phyloP scores from a whole-genome alignment of 345 rosid species.

The Syzygium grande region DNA sequence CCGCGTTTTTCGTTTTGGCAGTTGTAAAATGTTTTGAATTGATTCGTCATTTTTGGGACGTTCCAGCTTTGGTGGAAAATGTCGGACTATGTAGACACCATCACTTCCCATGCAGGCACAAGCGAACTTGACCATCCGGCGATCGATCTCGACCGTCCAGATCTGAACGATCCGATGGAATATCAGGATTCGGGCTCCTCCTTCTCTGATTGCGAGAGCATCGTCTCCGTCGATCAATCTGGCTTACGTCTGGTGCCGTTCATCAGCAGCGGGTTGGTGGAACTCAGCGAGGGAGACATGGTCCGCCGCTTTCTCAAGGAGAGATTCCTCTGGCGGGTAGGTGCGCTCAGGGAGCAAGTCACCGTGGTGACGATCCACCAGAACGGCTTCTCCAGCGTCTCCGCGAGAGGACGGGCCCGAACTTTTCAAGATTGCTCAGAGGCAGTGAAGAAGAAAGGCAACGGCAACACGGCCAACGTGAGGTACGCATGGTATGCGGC shows the following conservation, averaged over 20 bases:
- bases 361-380: slow-evolving; percentile 34
- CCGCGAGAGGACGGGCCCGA: slow-evolving; percentile 41
- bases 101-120: neutral
- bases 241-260: neutral
- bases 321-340: slow-evolving; percentile 34
- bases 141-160: neutral
- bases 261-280: slow-evolving; percentile 20
- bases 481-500: slow-evolving; percentile 67
- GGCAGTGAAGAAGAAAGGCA: slow-evolving; percentile 41
- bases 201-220: slow-evolving; percentile 57
- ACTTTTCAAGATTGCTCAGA: slow-evolving; percentile 39
- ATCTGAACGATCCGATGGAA: neutral
- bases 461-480: slow-evolving; percentile 42
- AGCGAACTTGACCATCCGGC: neutral
- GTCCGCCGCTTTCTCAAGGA: slow-evolving; percentile 33
- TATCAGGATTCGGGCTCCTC: slow-evolving; percentile 14
- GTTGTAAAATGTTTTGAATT: neutral
- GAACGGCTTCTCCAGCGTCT: slow-evolving; percentile 19
- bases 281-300: slow-evolving; percentile 37
- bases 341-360: slow-evolving; percentile 22
- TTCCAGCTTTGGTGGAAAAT: neutral
- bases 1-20: neutral
- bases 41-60: neutral
- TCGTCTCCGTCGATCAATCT: neutral
- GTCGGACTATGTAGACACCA: neutral